Percentiles rank a stretch among this genome's conserved stretches.
Conservation (phyloP, 176 grass and related monocot species). For the Ensete ventricosum region DNA sequence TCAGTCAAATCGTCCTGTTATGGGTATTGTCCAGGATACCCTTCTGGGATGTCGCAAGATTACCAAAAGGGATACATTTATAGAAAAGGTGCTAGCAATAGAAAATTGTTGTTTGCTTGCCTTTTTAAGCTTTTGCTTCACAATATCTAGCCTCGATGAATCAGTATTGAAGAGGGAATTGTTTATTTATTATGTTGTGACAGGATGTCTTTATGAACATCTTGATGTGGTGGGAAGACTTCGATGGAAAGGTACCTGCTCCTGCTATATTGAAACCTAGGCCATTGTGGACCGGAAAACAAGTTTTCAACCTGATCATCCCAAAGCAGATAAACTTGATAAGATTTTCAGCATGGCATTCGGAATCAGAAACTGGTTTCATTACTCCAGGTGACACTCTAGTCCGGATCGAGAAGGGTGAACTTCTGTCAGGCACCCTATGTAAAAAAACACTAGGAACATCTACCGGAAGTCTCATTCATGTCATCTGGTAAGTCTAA, state of each 20-base stretch:
- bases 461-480: constrained; percentile 73
- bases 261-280: constrained; percentile 86
- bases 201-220: constrained; percentile 99
- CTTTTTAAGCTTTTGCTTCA: neutral
- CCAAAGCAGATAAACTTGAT: constrained; percentile 96
- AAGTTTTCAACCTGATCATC: constrained; percentile 98
- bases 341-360: constrained; percentile 79
- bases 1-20: constrained; percentile 87
- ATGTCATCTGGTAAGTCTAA: constrained; percentile 76
- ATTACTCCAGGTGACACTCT: constrained; percentile 94
- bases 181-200: constrained; percentile 13
- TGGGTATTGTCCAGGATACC: constrained; percentile 96
- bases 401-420: constrained; percentile 90
- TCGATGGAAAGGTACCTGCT: constrained; percentile 93
- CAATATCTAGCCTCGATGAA: neutral
- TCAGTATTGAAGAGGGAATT: neutral
- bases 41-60: constrained; percentile 90
- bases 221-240: constrained; percentile 99
- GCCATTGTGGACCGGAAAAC: constrained; percentile 95
- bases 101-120: neutral
- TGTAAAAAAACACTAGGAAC: constrained; percentile 86
- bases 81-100: constrained; percentile 62
- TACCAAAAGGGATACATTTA: constrained; percentile 90
- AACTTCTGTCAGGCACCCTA: constrained; percentile 80
- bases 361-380: constrained; percentile 64